Evolutionary conservation across 345 rosid genomes (phyloP).

Genomic region (Euphorbia tirucalli): DNA sequence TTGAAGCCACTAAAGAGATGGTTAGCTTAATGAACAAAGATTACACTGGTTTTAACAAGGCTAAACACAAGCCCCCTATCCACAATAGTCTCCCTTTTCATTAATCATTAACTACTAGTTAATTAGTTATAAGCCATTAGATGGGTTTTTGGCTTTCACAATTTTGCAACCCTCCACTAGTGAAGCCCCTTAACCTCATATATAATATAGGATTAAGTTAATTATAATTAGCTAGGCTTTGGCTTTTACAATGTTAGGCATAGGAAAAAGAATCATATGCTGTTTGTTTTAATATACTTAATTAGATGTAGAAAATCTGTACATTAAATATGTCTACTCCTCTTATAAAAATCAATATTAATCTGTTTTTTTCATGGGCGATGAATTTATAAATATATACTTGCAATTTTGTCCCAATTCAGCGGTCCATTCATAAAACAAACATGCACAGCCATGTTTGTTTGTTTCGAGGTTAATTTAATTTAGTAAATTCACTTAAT

Average conservation of each 20-base stretch:
- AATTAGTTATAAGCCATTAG: neutral
- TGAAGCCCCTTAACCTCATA: constrained; percentile 8
- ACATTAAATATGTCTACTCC: no score
- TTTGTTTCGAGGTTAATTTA: no score
- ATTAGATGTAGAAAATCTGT: neutral
- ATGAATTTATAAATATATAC: no score
- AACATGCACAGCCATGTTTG: no score
- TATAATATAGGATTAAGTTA: neutral
- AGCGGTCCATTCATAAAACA: no score
- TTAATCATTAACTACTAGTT: neutral
- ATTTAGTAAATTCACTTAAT: no score
- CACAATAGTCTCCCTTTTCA: constrained; percentile 42
- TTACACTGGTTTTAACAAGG: constrained; percentile 31
- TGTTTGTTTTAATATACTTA: no score
- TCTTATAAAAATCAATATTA: no score
- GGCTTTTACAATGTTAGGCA: neutral
- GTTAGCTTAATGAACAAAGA: constrained; percentile 38
- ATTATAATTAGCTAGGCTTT: neutral
- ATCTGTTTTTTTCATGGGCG: no score
- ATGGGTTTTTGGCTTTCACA: constrained; percentile 5
- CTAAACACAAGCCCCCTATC: constrained; percentile 47
- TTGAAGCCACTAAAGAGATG: constrained; percentile 32
- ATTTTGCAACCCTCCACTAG: constrained; percentile 2
- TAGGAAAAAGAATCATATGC: neutral
- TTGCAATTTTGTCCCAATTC: no score